phyloP scores from a whole-genome alignment of 805 yeast species.

The Sporopachydermia lactativora region DNA sequence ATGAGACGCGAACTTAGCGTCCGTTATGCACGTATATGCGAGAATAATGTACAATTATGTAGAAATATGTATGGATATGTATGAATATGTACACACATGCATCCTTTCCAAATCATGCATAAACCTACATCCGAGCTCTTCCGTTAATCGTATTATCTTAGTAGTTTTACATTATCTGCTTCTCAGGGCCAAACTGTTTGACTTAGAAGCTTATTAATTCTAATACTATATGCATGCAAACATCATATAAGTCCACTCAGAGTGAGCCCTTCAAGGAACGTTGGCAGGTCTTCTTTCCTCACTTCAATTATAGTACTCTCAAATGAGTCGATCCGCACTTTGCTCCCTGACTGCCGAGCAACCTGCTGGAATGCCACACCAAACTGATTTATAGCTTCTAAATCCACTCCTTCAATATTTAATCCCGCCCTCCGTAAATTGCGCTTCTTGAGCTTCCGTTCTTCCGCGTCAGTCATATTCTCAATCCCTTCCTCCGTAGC shows the following conservation, averaged over 20 bases:
- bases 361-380: constrained; percentile 86
- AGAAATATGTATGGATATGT: no score
- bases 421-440: constrained; percentile 22
- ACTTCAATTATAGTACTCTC: constrained; percentile 91
- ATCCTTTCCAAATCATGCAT: no score
- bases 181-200: no score
- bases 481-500: constrained; percentile 14
- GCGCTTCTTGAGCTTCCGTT: constrained; percentile 9
- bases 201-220: no score
- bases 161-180: no score
- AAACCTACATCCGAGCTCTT: no score
- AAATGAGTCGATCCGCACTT: constrained; percentile 84
- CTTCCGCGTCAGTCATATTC: constrained; percentile 13
- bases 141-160: no score
- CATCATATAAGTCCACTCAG: constrained; percentile 44
- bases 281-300: constrained; percentile 71
- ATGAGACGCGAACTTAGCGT: no score
- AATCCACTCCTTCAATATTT: constrained; percentile 16
- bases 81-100: no score
- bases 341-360: constrained; percentile 73
- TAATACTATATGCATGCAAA: no score
- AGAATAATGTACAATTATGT: no score
- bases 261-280: constrained; percentile 76
- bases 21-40: no score
- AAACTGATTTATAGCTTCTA: constrained; percentile 49